Base-by-base conservation (phyloP, 768 basidiomycete genomes). In the Suillus sp. region DNA sequence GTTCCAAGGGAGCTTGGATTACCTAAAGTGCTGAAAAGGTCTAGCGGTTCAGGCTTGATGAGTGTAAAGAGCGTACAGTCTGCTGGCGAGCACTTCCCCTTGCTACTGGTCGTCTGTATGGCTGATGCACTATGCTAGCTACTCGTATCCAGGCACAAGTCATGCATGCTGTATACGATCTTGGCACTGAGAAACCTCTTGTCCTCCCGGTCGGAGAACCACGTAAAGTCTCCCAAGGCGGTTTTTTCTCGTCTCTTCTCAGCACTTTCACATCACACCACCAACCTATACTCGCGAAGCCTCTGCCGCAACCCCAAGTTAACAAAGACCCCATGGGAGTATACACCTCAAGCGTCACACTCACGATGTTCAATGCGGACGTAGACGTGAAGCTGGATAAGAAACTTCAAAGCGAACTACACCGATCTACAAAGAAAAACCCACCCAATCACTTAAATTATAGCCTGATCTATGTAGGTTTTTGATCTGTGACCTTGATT, bases 371-470 rank as follows among this genome's bases (percentile, higher is more conserved):
- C 61, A 72, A 70, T 20, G 78, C 78, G 18, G 65, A 72, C 53
- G 83, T 92, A 16, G 81, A 82, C 51, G 88, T 93, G 22, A 81
- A 76, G 48, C 73, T 92, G 20, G 86, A 86, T 65, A 82, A 84
- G 74, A 91, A 89, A 70, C 78, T 90, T 55, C 79, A 84, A 2
- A 74, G 79, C 10, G 96, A 98, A 74, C 78, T 99, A 38, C 84
- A 91, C 64, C 82, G 96, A 63, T 92, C 94, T 1, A 99, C 96
- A 13, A 98, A 98, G 84, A 99, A 99, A 80, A 89, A 92, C 61
- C 91, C 93, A 0, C 96, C 96, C 0, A 78, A 77, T 5, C 84
- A 79, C 59, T 84, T 95, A 72, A 87, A 82, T 61, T 91, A 92
- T 61, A 86, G 91, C 67, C 80, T 99, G 14, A 93, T 99, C 45